phyloP scores from a whole-genome alignment of 2,329 filamentous ascomycete species.

The Trichocomaceae sp. region DNA sequence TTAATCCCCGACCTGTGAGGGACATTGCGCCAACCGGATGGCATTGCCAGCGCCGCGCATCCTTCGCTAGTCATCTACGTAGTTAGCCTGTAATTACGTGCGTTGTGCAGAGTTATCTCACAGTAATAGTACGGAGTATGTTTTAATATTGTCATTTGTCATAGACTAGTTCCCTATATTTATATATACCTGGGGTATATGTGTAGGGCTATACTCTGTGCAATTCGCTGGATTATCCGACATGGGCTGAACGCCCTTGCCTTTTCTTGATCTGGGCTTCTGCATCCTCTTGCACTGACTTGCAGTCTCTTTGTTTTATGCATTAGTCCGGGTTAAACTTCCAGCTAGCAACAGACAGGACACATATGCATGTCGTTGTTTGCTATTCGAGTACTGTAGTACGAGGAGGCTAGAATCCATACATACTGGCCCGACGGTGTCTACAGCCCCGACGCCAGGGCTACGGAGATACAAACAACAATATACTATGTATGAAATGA shows the following conservation, averaged over 20 bases:
- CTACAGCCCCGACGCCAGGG: background rate
- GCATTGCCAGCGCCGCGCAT: constrained; percentile 2
- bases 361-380: no score
- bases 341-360: background rate
- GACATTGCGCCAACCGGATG: constrained; percentile 8
- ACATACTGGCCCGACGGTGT: no score
- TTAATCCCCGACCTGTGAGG: constrained; percentile 2
- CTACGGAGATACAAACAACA: background rate
- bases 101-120: background rate
- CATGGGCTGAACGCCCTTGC: background rate
- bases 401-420: no score
- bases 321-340: background rate
- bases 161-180: no score
- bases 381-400: background rate
- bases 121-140: background rate
- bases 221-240: background rate
- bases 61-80: background rate
- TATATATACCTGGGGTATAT: no score
- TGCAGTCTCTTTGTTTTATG: background rate
- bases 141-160: no score
- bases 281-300: background rate
- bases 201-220: no score
- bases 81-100: background rate
- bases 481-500: background rate
- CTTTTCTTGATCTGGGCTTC: background rate